A percentile compares a stretch with the other conserved stretches of the same genome.
Conservation (phyloP, 2,329 filamentous ascomycete genomes). For the Alternaria infectoria region DNA sequence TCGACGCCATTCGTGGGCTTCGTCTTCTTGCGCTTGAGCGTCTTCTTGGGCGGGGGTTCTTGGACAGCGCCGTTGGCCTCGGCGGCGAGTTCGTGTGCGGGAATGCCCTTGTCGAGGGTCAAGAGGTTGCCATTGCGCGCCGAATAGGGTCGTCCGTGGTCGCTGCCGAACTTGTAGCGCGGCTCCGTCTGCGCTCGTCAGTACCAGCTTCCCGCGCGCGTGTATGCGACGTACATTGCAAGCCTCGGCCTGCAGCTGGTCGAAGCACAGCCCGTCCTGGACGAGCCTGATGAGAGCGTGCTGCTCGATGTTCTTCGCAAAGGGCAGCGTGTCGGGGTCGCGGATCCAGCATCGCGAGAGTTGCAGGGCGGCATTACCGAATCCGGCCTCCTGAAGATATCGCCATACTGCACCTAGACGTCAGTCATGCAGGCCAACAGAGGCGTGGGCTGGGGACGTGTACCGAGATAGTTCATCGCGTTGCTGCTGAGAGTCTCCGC, state of each 20-base stretch:
- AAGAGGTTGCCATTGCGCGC: constrained; percentile 45
- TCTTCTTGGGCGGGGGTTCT: constrained; percentile 41
- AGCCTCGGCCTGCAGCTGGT: constrained; percentile 50
- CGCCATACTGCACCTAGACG: constrained; percentile 60
- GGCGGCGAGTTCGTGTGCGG: constrained; percentile 42
- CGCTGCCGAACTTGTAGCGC: constrained; percentile 47
- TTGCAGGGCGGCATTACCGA: constrained; percentile 65
- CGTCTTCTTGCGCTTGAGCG: constrained; percentile 44
- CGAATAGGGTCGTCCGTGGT: constrained; percentile 49
- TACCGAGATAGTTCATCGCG: constrained; percentile 69
- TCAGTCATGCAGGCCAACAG: constrained; percentile 14
- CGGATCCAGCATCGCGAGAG: constrained; percentile 68
- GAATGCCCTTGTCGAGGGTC: constrained; percentile 45
- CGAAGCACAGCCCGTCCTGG: constrained; percentile 65
- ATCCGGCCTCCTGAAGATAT: constrained; percentile 56
- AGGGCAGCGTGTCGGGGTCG: constrained; percentile 66
- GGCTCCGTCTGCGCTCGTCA: constrained; percentile 38
- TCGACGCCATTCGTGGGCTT: constrained; percentile 43
- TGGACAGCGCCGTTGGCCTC: constrained; percentile 42
- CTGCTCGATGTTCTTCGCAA: constrained; percentile 64
- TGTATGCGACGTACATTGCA: constrained; percentile 34
- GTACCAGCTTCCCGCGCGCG: not conserved
- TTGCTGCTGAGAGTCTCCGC: constrained; percentile 59
- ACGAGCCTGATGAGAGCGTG: constrained; percentile 67
- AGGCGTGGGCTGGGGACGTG: constrained; percentile 1